These are phyloP conservation scores for Phoenix dactylifera DNA, from an alignment of 176 grass and related monocot species.

Conservation along the genomic window DNA sequence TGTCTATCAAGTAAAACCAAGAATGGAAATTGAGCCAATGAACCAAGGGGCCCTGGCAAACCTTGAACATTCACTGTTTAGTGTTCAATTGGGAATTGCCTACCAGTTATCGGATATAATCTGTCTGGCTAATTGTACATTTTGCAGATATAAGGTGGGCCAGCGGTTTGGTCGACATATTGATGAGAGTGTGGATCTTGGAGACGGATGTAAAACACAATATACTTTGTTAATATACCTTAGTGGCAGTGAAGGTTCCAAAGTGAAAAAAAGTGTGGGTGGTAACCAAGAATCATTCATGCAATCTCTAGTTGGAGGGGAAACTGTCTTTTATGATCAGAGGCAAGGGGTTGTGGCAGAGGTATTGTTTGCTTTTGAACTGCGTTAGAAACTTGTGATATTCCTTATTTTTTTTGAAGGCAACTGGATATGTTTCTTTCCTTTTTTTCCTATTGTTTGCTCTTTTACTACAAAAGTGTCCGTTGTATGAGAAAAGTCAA, in stretches of 20 bases:
- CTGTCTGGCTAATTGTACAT: background rate
- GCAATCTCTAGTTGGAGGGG: slow-evolving; percentile 64
- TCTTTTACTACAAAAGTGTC: no score
- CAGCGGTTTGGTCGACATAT: slow-evolving; percentile 89
- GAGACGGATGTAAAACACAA: slow-evolving; percentile 48
- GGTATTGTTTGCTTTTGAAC: slow-evolving; percentile 31
- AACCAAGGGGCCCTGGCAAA: no score
- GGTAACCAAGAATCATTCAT: slow-evolving; percentile 41
- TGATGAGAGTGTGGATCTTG: slow-evolving; percentile 62
- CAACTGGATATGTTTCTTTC: no score
- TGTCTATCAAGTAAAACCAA: no score
- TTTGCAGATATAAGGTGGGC: slow-evolving; percentile 65
- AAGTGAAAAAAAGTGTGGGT: background rate
- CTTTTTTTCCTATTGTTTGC: no score
- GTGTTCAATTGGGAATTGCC: no score
- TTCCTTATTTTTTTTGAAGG: no score
- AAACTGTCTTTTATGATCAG: slow-evolving; percentile 92
- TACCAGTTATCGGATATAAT: no score
- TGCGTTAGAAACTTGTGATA: no score
- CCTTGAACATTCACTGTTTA: no score
- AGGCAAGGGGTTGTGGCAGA: slow-evolving; percentile 60
- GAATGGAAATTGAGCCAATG: no score
- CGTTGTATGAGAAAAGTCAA: no score
- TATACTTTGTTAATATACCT: slow-evolving; percentile 83
- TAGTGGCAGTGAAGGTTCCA: slow-evolving; percentile 28